Conservation (phyloP, 148 eudicot genomes). For the Silene latifolia region DNA sequence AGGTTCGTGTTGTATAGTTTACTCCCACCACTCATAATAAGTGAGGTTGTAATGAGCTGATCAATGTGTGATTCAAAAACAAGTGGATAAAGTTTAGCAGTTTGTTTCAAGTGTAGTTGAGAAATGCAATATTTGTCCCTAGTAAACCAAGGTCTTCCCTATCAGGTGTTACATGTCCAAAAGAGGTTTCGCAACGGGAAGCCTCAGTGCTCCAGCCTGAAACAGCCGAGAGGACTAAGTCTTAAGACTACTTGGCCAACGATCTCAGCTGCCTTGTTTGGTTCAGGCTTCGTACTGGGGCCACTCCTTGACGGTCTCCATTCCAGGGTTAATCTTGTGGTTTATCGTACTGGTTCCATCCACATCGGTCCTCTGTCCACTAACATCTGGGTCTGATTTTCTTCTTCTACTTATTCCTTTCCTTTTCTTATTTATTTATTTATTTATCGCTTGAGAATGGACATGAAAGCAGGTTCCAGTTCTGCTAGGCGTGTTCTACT, state of each 20-base stretch:
- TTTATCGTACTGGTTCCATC: slow-evolving; percentile 63
- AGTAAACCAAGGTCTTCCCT: slow-evolving; percentile 8
- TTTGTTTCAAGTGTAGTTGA: background rate
- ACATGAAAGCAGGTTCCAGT: slow-evolving; percentile 58
- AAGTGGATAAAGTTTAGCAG: too few relatives aligned
- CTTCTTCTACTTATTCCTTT: background rate
- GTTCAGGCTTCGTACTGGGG: slow-evolving; percentile 65
- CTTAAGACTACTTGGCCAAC: slow-evolving; percentile 34
- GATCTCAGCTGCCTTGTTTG: slow-evolving; percentile 48
- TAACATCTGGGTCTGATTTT: slow-evolving; percentile 56
- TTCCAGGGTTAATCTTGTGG: slow-evolving; percentile 67
- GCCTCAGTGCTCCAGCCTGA: slow-evolving; percentile 27
- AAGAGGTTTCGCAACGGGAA: background rate
- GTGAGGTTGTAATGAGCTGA: background rate
- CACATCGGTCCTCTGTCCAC: slow-evolving; percentile 80
- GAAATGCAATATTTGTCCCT: slow-evolving; percentile 18
- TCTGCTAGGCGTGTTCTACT: slow-evolving; percentile 71
- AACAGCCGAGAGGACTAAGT: slow-evolving; percentile 21
- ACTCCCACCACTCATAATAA: background rate
- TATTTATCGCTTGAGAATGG: background rate
- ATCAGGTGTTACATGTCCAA: background rate
- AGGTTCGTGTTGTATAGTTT: too few relatives aligned
- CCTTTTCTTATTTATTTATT: background rate
- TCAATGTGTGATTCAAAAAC: background rate
- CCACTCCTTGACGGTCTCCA: slow-evolving; percentile 76